A percentile compares a stretch with the other conserved stretches of the same genome.
phyloP scores from a whole-genome alignment of 2,329 filamentous ascomycete species.

The Monosporascus sp. region DNA sequence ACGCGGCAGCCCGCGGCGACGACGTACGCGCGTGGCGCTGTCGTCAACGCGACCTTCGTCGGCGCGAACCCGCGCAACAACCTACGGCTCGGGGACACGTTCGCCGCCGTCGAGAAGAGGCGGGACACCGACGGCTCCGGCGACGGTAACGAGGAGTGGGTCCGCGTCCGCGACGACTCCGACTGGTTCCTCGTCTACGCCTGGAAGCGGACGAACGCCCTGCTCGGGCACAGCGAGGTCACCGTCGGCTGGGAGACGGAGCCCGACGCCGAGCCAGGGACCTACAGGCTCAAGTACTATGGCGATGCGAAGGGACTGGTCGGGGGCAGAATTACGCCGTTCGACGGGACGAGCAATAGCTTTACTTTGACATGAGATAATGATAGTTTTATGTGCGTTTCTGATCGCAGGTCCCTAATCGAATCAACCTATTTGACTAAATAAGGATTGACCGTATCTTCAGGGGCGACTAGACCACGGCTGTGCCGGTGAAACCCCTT shows the following conservation, averaged over 20 bases:
- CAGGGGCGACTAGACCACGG: too few species aligned
- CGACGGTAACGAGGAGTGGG: constrained; percentile 48
- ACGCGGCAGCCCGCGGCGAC: constrained; percentile 42
- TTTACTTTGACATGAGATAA: constrained; percentile 36
- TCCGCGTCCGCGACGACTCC: constrained; percentile 60
- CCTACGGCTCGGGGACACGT: constrained; percentile 71
- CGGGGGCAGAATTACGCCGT: constrained; percentile 55
- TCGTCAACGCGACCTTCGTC: constrained; percentile 65
- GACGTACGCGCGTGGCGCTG: constrained; percentile 54
- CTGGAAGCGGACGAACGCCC: constrained; percentile 67
- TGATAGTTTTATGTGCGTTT: not conserved
- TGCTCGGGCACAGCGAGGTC: constrained; percentile 73
- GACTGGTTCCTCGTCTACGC: constrained; percentile 81
- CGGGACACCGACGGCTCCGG: constrained; percentile 30
- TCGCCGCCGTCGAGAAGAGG: constrained; percentile 66
- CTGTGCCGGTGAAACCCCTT: too few species aligned
- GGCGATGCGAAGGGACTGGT: constrained; percentile 69
- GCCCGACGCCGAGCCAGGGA: constrained; percentile 52
- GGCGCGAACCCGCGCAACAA: constrained; percentile 90
- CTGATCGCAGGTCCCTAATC: too few species aligned
- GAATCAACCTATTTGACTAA: not conserved
- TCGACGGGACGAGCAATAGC: constrained; percentile 60
- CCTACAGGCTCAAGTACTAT: constrained; percentile 76
- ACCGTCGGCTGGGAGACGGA: constrained; percentile 76
- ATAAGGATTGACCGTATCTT: not conserved